These are phyloP conservation scores for Chondrostereum purpureum DNA, from an alignment of 1,284 basidiomycete genomes.

Conservation along the genomic window DNA sequence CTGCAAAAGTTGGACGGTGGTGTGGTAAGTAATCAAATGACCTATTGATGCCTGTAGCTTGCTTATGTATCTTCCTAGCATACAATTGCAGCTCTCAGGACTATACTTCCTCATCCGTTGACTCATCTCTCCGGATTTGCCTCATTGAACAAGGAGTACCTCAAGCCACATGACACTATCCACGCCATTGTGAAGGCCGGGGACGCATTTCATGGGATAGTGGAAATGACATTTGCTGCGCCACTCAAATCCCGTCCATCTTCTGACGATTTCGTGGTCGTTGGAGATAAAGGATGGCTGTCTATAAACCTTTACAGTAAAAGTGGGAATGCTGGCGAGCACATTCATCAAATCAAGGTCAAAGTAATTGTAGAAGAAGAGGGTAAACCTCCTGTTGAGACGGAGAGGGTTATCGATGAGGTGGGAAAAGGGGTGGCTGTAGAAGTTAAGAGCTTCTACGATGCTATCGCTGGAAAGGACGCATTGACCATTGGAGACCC, in stretches of 20 bases:
- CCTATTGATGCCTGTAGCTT: constrained; percentile 5
- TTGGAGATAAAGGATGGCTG: constrained; percentile 56
- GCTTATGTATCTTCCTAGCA: constrained; percentile 35
- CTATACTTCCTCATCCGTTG: constrained; percentile 48
- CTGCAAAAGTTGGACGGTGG: constrained; percentile 55
- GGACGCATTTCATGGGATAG: constrained; percentile 50
- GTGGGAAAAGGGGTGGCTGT: constrained; percentile 44
- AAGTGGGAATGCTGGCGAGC: constrained; percentile 19
- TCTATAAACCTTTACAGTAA: constrained; percentile 31
- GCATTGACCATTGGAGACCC: constrained; percentile 46
- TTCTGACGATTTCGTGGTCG: constrained; percentile 44
- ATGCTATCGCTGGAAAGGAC: constrained; percentile 40
- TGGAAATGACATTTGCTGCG: constrained; percentile 51
- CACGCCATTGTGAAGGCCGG: constrained; percentile 45
- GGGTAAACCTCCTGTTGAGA: constrained; percentile 38
- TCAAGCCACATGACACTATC: constrained; percentile 73
- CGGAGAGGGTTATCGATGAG: constrained; percentile 36
- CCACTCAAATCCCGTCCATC: constrained; percentile 37
- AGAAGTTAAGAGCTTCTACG: constrained; percentile 60
- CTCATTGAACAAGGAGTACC: constrained; percentile 61
- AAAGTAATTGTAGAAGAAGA: constrained; percentile 36
- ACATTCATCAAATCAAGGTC: constrained; percentile 33
- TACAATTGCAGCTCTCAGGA: constrained; percentile 54
- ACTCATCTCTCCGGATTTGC: constrained; percentile 57
- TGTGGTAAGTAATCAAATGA: constrained; percentile 45